Evolutionary conservation across 2,329 filamentous ascomycete genomes (phyloP).

Genomic region (Aspergillus fijiensis): DNA sequence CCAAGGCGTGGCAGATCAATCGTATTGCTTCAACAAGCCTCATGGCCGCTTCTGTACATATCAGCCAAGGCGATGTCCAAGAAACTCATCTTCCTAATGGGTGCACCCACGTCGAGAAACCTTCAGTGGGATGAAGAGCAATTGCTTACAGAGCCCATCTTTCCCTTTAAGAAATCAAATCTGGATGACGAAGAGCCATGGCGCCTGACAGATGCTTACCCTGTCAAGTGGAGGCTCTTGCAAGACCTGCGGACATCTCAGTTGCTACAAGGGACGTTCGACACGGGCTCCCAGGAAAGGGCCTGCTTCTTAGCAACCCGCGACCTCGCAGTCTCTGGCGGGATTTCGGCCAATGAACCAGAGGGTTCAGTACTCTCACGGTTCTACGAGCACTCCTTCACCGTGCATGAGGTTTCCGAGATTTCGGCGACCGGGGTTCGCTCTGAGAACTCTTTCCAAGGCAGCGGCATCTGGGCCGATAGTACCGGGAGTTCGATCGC

Average conservation of each 20-base stretch:
- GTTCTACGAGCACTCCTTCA: constrained; percentile 78
- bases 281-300: constrained; percentile 6
- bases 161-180: constrained; percentile 28
- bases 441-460: constrained; percentile 25
- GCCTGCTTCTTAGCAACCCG: constrained; percentile 33
- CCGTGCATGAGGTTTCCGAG: constrained; percentile 60
- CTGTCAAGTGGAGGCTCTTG: constrained; percentile 33
- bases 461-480: constrained; percentile 24
- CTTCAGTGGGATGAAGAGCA: constrained; percentile 56
- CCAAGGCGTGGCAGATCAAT: background rate
- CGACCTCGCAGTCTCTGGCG: constrained; percentile 26
- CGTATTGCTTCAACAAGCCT: background rate
- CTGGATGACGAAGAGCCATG: constrained; percentile 6
- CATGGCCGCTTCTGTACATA: constrained; percentile 4
- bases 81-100: constrained; percentile 54
- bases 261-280: background rate
- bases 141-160: constrained; percentile 52
- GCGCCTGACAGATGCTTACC: constrained; percentile 12
- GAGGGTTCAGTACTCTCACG: constrained; percentile 52
- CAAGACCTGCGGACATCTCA: constrained; percentile 11
- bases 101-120: constrained; percentile 57
- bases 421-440: constrained; percentile 24
- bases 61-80: constrained; percentile 25
- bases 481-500: constrained; percentile 21
- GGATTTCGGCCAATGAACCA: constrained; percentile 8